Evolutionary conservation across 805 yeast genomes (phyloP), one percentile per base, ranked within the genome.

Genomic region (Yamadazyma paraphyllophila): DNA sequence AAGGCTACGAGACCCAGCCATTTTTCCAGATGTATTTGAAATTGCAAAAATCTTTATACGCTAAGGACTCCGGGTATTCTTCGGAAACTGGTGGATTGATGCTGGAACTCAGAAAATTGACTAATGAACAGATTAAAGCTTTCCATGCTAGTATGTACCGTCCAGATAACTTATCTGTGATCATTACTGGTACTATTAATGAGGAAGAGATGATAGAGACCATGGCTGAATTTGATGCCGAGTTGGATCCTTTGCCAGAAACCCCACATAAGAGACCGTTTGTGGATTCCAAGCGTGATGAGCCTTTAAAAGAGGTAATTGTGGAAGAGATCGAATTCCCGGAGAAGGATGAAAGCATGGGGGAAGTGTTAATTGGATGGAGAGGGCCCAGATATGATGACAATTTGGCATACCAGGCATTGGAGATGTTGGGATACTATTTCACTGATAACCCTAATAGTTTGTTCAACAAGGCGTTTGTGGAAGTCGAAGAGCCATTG

Each of bases 21-120:
- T 82, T 83, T 80, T 85, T 85, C 52, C 67, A 83, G 10, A 61
- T 84, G 2, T 78, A 74, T 53, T 69, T 86, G 51, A 80, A 80
- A 43, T 67, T 81, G 49, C 87, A 82, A 58, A 76, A 82, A 56
- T 57, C 77, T 0, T 56, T 86, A 55, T 85, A 76, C 50, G 65
- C 70, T 13, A 60, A 71, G 10, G 71, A 73, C 0, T 85, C 92
- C 16, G 98, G 97, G 2, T 94, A 92, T 61, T 80, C 90, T 9
- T 82, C 94, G 7, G 97, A 94, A 61, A 92, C 98, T 7, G 99
- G 99, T 43, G 99, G 99, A 0, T 66, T 89, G 39, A 80, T 89
- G 64, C 74, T 77, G 25, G 88, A 89, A 47, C 75, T 94, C 53
- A 79, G 97, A 49, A 74, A 73, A 2, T 72, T 94, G 55, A 77